Evolutionary conservation across 495 filamentous ascomycete genomes (phyloP), one percentile per base, ranked within the genome.

Genomic region (Annulohypoxylon nitens): DNA sequence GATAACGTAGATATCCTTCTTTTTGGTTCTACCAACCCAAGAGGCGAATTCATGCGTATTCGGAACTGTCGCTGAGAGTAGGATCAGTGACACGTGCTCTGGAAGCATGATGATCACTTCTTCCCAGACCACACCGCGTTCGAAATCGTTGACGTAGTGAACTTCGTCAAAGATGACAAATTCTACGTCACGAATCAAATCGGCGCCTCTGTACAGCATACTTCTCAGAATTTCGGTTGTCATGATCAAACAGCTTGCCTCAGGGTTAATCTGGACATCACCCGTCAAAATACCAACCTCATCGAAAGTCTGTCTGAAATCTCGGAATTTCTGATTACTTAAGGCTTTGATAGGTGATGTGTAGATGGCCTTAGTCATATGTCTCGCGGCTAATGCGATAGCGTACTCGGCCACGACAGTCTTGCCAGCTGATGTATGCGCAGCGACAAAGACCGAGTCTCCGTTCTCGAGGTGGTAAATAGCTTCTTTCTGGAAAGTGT

Each of bases 101-200:
- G 96, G 96, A 54, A 98, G 88, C 97, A 99, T 98, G 77, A 99
- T 99, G 77, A 99, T 99, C 69, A 99, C 96, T 80, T 99, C 96
- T 81, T 99, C 96, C 96, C 96, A 99, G 7, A 99, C 96, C 0
- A 99, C 96, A 70, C 96, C 96, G 78, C 96, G 88, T 83, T 99
- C 96, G n/a, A 90, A 86, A 76, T 99, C 96, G 75, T 99, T 99
- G 53, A 99, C 96, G 79, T 99, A 99, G 81, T 99, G 96, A 3
- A 99, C 96, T 79, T 99, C 96, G 76, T 99, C 96, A 74, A 99
- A 99, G 63, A 99, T 97, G 71, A 99, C 97, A 80, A 97, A 99
- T 73, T 99, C 96, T 34, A 99, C 97, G 79, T 99, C 96, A 66
- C 96, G 89, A 61, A 99, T 97, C 3, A 99, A 85, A 81, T 99